These are phyloP conservation scores for Pharnaceum exiguum DNA, from an alignment of 148 eudicot genomes.

Conservation along the genomic window DNA sequence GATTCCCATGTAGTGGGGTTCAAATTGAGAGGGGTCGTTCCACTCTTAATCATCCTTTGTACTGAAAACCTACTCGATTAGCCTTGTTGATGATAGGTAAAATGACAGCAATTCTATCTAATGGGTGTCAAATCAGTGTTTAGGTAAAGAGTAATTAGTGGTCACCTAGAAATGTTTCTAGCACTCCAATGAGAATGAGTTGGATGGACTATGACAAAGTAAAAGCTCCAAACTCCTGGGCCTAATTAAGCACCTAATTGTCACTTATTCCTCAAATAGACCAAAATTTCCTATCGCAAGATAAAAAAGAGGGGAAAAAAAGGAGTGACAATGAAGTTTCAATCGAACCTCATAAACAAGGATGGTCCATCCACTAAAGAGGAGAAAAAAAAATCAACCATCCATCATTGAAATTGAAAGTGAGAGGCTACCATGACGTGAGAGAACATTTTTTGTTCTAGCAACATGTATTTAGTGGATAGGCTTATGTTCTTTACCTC, in stretches of 20 bases:
- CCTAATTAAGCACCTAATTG: neutral
- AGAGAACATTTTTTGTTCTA: too few relatives aligned
- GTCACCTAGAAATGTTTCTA: neutral
- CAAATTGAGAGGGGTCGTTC: neutral
- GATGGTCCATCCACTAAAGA: slow-evolving; percentile 9
- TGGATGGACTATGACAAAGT: slow-evolving; percentile 1
- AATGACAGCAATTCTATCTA: slow-evolving; percentile 1
- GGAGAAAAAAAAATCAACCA: slow-evolving; percentile 1
- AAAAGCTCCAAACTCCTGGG: neutral
- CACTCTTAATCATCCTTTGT: too few relatives aligned
- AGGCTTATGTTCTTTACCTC: too few relatives aligned
- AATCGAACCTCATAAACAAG: neutral
- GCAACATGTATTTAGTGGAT: too few relatives aligned
- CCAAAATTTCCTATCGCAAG: neutral
- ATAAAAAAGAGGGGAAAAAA: neutral
- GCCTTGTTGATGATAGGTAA: neutral
- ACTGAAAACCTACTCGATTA: neutral
- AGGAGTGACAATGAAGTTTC: neutral
- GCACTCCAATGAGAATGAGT: neutral
- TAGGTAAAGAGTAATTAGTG: neutral
- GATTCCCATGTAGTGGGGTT: slow-evolving; percentile 1
- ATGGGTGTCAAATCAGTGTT: slow-evolving; percentile 8
- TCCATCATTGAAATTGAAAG: neutral
- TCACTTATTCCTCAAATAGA: neutral
- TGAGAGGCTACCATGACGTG: neutral